Conservation (phyloP, 106 monocot genomes). For the Platanthera zijinensis region DNA sequence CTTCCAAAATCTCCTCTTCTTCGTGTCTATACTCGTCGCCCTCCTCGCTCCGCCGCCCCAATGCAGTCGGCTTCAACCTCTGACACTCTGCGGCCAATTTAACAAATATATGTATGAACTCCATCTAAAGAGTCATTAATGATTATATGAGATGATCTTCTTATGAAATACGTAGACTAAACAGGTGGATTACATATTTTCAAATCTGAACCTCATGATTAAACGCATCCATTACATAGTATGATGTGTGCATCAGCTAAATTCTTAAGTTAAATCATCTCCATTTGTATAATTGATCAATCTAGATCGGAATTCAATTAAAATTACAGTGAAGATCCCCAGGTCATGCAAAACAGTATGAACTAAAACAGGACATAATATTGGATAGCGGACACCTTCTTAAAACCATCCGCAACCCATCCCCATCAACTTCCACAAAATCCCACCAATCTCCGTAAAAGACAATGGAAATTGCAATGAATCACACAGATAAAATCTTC, state of each 20-base stretch:
- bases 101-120: not conserved
- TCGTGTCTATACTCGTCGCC: no score
- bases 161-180: not conserved
- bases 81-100: not conserved
- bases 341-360: not conserved
- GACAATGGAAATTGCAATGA: not conserved
- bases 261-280: not conserved
- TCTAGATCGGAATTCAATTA: not conserved
- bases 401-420: not conserved
- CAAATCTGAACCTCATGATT: not conserved
- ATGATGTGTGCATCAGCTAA: not conserved
- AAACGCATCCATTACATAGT: not conserved
- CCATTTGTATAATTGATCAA: not conserved
- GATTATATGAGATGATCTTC: not conserved
- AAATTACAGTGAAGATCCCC: not conserved
- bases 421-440: not conserved
- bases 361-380: not conserved
- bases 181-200: not conserved
- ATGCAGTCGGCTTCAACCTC: no score
- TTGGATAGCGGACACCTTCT: not conserved
- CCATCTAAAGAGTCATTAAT: not conserved
- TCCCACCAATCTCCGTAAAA: not conserved
- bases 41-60: no score
- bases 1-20: no score
- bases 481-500: not conserved